Evolutionary conservation across 345 rosid species (phyloP), one percentile per base, ranked within the genome.

Genomic region (Euphorbia peplus): DNA sequence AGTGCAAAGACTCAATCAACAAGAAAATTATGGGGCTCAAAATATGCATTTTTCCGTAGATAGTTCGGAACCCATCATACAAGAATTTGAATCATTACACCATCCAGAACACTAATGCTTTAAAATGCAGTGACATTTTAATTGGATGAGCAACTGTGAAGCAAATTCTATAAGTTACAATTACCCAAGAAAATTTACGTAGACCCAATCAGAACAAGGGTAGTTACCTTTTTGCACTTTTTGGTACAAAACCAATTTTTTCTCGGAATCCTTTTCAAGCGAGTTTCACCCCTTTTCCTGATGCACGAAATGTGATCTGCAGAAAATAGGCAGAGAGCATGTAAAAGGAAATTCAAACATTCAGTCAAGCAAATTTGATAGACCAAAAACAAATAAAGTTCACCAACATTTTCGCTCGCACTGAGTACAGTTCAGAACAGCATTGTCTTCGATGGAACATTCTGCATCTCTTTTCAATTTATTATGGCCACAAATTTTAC

Each of bases 201-300:
- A 66, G 44, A 53, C 18, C 15, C 30, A 1, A 29, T 11, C 18
- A 28, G 22, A 52, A 5, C 46, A 42, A n/a, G 55, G 65, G 52
- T 51, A 22, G 25, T 73, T 79, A 90, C 96, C 84, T 71, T 64
- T 83, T 84, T 77, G 73, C 97, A 92, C 71, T 75, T 83, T 63
- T 63, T 82, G 78, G 86, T 65, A 88, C 98, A 92, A 77, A 85
- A 90, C 92, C 90, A 84, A 25, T 69, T 80, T 71, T 64, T 76
- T 41, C 70, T 75, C 22, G 74, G 63, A 60, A 24, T 37, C 29
- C 50, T 53, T 50, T 75, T 74, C 54, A 54, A 22, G 47, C 72
- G 51, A 74, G 69, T 60, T 25, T 59, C 60, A 50, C 71, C 69
- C 76, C 57, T 62, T 22, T 32, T 67, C 73, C 66, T 75, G 63